phyloP scores from a whole-genome alignment of 1,284 basidiomycete genomes.

The Anthracocystis walkeri region DNA sequence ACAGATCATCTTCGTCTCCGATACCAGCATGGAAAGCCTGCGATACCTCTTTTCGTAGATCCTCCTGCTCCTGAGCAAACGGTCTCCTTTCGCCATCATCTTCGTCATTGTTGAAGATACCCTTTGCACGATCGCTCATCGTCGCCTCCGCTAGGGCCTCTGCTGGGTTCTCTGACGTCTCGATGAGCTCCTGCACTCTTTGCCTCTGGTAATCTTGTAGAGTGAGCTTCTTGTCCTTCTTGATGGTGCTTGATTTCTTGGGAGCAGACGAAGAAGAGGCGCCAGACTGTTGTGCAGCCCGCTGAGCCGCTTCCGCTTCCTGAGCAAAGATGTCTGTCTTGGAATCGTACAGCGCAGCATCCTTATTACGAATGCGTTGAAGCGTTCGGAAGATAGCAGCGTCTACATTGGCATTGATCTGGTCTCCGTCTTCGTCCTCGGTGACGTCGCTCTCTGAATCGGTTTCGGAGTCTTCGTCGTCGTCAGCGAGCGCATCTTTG shows the following conservation, averaged over 20 bases:
- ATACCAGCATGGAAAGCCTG: slow-evolving; percentile 77
- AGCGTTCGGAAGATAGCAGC: slow-evolving; percentile 93
- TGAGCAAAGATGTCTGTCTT: slow-evolving; percentile 65
- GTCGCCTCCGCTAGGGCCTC: slow-evolving; percentile 66
- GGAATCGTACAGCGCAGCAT: slow-evolving; percentile 84
- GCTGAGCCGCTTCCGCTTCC: slow-evolving; percentile 38
- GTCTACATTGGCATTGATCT: slow-evolving; percentile 92
- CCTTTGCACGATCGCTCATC: slow-evolving; percentile 24
- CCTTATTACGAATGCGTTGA: slow-evolving; percentile 83
- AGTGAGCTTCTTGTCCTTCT: slow-evolving; percentile 62
- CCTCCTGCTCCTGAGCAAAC: slow-evolving; percentile 82
- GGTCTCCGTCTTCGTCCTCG: slow-evolving; percentile 95
- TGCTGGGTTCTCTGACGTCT: slow-evolving; percentile 61
- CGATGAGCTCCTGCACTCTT: slow-evolving; percentile 64
- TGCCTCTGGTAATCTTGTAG: slow-evolving; percentile 66
- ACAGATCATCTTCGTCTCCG: slow-evolving; percentile 71
- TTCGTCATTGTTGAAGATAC: slow-evolving; percentile 71
- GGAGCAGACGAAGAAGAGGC: slow-evolving; percentile 5
- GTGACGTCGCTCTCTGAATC: slow-evolving; percentile 75
- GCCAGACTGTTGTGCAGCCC: slow-evolving; percentile 29
- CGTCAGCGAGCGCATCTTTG: slow-evolving; percentile 37
- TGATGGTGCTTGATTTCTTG: slow-evolving; percentile 25
- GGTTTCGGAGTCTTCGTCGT: slow-evolving; percentile 33
- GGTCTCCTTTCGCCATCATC: slow-evolving; percentile 75
- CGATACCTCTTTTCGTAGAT: slow-evolving; percentile 83